Percentiles rank a stretch among this genome's conserved stretches.
Conservation (phyloP, 257 asterid genomes). For the Forsythia suspensa region DNA sequence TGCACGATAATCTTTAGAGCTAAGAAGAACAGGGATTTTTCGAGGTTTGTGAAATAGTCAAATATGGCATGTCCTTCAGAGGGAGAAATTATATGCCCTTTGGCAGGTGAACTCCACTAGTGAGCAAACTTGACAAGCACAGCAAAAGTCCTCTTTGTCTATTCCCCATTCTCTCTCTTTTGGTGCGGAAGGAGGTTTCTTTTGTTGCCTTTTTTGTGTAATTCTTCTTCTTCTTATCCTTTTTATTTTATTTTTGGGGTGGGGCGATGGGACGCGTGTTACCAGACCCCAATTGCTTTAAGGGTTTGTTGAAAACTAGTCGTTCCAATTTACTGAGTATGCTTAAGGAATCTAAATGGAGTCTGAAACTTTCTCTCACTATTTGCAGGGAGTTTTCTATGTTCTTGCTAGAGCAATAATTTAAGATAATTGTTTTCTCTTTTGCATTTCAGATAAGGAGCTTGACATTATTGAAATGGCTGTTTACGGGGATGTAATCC, state of each 20-base stretch:
- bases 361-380: no score
- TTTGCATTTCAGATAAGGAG: conserved; percentile 60
- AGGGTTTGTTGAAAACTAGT: neutral
- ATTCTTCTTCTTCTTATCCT: neutral
- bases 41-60: neutral
- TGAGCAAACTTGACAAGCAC: neutral
- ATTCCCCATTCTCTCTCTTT: neutral
- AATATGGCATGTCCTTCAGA: neutral
- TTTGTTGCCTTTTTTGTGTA: neutral
- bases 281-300: neutral
- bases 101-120: neutral
- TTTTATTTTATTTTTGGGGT: no score
- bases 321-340: neutral
- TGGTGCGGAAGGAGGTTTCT: no score
- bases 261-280: neutral
- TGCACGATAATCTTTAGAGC: neutral
- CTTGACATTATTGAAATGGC: conserved; percentile 92
- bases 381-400: neutral
- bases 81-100: neutral
- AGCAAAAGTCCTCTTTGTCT: neutral
- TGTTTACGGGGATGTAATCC: conserved; percentile 84
- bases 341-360: neutral
- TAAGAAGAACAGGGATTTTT: neutral
- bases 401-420: neutral
- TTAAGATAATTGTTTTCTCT: neutral